These are phyloP conservation scores for Beauveria varroae DNA, from an alignment of 2,329 filamentous ascomycete species.

Conservation along the genomic window DNA sequence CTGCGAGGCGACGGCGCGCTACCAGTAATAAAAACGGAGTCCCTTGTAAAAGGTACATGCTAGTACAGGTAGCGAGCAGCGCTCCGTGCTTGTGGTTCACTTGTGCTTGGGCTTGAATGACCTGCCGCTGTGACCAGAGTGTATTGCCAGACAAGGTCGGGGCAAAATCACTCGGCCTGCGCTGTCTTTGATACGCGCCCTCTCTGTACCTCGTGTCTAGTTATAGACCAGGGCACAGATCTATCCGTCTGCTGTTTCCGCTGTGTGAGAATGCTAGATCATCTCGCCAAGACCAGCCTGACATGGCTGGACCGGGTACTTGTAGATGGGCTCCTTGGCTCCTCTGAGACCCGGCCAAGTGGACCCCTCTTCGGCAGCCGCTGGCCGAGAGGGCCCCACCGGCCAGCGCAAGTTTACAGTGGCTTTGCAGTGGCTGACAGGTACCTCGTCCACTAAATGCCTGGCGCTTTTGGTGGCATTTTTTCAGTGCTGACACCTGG, in stretches of 20 bases:
- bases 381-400: constrained; percentile 1
- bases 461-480: background rate
- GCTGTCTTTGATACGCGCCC: background rate
- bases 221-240: background rate
- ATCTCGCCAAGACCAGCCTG: background rate
- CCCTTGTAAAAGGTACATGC: too few species aligned
- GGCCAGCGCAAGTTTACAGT: background rate
- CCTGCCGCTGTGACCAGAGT: background rate
- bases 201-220: background rate
- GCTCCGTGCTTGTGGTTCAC: too few species aligned
- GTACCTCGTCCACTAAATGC: background rate
- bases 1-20: background rate
- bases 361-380: constrained; percentile 3
- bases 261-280: background rate
- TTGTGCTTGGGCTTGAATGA: background rate
- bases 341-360: background rate
- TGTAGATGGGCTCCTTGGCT: background rate
- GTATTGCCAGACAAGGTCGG: background rate
- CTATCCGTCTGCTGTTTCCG: background rate
- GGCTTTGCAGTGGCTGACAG: background rate
- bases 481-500: background rate
- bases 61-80: too few species aligned
- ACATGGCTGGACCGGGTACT: background rate
- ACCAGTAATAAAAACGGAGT: background rate
- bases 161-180: background rate